A percentile compares a stretch with the other conserved stretches of the same genome.
Conservation (phyloP, 345 rosid species). For the Populus tremula region DNA sequence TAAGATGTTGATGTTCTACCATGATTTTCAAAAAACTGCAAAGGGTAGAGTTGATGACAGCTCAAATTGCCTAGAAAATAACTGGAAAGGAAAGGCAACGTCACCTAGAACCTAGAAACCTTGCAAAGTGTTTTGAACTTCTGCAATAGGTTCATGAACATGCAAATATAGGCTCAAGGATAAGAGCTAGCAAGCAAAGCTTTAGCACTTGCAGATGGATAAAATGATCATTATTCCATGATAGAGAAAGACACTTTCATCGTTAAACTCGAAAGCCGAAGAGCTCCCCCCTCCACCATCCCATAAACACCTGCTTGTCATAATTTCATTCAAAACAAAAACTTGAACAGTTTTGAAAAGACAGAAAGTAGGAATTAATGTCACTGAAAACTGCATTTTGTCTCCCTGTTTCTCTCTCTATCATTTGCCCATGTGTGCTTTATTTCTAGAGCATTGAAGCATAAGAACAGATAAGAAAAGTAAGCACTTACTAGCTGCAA, state of each 20-base stretch:
- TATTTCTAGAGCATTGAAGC: slow-evolving; percentile 40
- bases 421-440: slow-evolving; percentile 18
- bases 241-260: slow-evolving; percentile 58
- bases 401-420: slow-evolving; percentile 19
- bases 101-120: background rate
- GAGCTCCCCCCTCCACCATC: slow-evolving; percentile 29
- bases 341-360: slow-evolving; percentile 30
- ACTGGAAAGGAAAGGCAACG: background rate
- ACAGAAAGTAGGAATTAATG: slow-evolving; percentile 37
- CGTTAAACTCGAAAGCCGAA: slow-evolving; percentile 49
- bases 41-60: slow-evolving; percentile 24
- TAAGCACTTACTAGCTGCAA: slow-evolving; percentile 15
- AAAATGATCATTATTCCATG: slow-evolving; percentile 37
- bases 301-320: slow-evolving; percentile 16
- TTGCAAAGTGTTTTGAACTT: background rate
- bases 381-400: slow-evolving; percentile 30
- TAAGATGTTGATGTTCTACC: background rate
- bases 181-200: slow-evolving; percentile 5
- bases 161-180: background rate
- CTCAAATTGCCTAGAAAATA: slow-evolving; percentile 7
- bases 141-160: slow-evolving; percentile 6
- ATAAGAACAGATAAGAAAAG: slow-evolving; percentile 12
- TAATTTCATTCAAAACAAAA: slow-evolving; percentile 20
- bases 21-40: background rate
- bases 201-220: slow-evolving; percentile 13